A percentile compares a stretch with the other conserved stretches of the same genome.
phyloP scores from a whole-genome alignment of 1,284 basidiomycete genomes.

The Irpex rosettiformis region DNA sequence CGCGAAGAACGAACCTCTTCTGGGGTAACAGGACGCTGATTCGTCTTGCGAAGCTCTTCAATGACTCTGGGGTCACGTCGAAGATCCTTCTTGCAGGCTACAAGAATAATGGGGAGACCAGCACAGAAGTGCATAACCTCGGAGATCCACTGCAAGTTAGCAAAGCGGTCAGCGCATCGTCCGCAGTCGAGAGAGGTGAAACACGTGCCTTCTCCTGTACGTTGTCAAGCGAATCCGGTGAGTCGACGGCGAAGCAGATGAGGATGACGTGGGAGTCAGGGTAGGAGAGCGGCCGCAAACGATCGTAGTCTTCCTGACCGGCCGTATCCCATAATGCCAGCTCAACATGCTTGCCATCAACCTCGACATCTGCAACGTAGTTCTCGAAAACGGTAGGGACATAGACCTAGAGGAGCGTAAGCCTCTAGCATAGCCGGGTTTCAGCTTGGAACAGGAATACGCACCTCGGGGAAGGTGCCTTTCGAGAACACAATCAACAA shows the following conservation, averaged over 20 bases:
- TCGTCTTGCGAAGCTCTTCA: slow-evolving; percentile 60
- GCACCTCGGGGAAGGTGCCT: slow-evolving; percentile 75
- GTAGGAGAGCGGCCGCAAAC: slow-evolving; percentile 72
- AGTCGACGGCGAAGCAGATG: slow-evolving; percentile 78
- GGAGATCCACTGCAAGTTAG: slow-evolving; percentile 62
- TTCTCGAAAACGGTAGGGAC: slow-evolving; percentile 78
- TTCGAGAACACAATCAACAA: slow-evolving; percentile 65
- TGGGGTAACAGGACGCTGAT: slow-evolving; percentile 56
- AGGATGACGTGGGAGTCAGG: slow-evolving; percentile 79
- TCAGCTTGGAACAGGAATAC: slow-evolving; percentile 9
- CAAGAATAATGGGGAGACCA: slow-evolving; percentile 70
- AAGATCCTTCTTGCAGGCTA: slow-evolving; percentile 77
- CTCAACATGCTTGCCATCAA: slow-evolving; percentile 75
- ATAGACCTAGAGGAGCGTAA: slow-evolving; percentile 38
- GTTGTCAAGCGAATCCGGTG: slow-evolving; percentile 75
- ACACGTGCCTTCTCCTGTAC: slow-evolving; percentile 72
- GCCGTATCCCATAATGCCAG: slow-evolving; percentile 81
- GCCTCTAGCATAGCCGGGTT: background rate
- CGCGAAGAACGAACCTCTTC: slow-evolving; percentile 40
- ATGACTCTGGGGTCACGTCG: slow-evolving; percentile 50
- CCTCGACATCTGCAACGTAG: slow-evolving; percentile 71
- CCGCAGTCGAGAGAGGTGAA: background rate
- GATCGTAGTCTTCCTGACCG: slow-evolving; percentile 72
- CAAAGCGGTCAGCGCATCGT: slow-evolving; percentile 4
- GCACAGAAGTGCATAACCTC: slow-evolving; percentile 80